phyloP scores from a whole-genome alignment of 148 eudicot genomes.

The Camellia granthamiana region DNA sequence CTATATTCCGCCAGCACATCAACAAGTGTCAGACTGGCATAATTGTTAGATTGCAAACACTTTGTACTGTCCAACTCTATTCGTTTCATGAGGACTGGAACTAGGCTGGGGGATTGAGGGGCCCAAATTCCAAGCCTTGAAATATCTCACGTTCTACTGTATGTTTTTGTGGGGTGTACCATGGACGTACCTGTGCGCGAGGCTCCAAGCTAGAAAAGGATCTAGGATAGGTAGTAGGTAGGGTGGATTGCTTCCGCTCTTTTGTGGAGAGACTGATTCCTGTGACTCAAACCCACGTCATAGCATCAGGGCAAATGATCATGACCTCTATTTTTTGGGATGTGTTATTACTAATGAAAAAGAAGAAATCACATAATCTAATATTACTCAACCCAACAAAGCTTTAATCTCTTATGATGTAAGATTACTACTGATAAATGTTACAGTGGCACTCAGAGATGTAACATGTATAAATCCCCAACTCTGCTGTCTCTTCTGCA shows the following conservation, averaged over 20 bases:
- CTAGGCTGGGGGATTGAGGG: background rate
- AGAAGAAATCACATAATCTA: background rate
- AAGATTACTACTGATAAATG: no score
- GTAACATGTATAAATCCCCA: background rate
- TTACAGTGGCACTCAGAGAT: background rate
- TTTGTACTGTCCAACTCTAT: background rate
- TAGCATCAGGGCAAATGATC: background rate
- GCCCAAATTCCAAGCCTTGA: background rate
- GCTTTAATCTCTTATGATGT: background rate
- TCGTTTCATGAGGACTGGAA: background rate
- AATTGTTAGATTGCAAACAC: background rate
- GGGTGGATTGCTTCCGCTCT: background rate
- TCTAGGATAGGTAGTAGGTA: background rate
- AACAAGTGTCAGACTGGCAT: background rate
- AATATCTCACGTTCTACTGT: background rate
- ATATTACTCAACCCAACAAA: background rate
- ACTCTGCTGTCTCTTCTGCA: background rate
- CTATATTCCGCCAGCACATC: background rate
- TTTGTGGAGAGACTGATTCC: background rate
- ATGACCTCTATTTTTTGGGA: background rate
- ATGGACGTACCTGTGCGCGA: background rate
- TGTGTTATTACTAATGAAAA: background rate
- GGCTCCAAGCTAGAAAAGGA: background rate
- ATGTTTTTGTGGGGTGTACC: background rate
- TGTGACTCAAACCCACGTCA: background rate